Evolutionary conservation across 345 rosid species (phyloP).

Genomic region (Ailanthus altissimus): DNA sequence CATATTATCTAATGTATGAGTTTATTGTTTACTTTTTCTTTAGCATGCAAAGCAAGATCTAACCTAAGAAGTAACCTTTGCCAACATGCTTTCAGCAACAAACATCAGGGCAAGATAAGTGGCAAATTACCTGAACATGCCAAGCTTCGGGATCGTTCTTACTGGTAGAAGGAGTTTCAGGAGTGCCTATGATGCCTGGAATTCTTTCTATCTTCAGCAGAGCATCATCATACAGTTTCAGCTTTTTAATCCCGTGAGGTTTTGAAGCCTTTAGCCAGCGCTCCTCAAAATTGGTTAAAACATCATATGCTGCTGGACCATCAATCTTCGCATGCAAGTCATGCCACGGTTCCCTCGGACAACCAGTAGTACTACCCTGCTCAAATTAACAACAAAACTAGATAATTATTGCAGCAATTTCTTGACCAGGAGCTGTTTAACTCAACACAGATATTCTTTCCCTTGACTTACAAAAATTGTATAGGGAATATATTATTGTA

Average conservation of each 20-base stretch:
- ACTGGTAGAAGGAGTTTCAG: constrained; percentile 47
- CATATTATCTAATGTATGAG: background rate
- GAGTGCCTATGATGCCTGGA: constrained; percentile 69
- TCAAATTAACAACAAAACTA: constrained; percentile 20
- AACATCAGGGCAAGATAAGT: constrained; percentile 7
- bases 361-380: constrained; percentile 69
- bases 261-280: constrained; percentile 91
- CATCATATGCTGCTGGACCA: constrained; percentile 98
- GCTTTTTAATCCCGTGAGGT: constrained; percentile 81
- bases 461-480: background rate
- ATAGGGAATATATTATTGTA: background rate
- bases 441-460: constrained; percentile 1
- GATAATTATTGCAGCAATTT: background rate
- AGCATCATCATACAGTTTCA: constrained; percentile 83
- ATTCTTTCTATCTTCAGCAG: constrained; percentile 74
- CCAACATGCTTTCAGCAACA: constrained; percentile 14
- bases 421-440: constrained; percentile 7
- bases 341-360: constrained; percentile 98
- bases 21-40: background rate
- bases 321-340: constrained; percentile 89
- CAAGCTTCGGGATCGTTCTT: constrained; percentile 72
- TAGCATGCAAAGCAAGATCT: constrained; percentile 1
- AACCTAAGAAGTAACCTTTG: constrained; percentile 6
- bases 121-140: constrained; percentile 82
- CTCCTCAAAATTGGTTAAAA: constrained; percentile 84